Evolutionary conservation across 73 alveolate species (phyloP).

Genomic region (Symbiodinium pilosum): DNA sequence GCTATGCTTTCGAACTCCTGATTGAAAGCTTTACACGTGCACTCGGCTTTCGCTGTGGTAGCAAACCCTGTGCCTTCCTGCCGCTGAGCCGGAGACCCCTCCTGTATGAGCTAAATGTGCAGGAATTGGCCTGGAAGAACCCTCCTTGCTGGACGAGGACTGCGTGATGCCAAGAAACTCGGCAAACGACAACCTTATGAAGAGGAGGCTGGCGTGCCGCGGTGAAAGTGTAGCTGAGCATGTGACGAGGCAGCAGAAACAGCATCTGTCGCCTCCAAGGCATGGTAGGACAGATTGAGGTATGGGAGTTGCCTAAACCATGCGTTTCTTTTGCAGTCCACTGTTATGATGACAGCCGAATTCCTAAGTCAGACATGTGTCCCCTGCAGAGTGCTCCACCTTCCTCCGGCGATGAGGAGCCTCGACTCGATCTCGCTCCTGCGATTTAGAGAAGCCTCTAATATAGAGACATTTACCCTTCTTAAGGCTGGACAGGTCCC

Average conservation of each 20-base stretch:
- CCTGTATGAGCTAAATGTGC: neutral
- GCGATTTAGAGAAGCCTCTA: neutral
- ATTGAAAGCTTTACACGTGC: too few species aligned
- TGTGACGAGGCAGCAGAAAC: constrained; percentile 61
- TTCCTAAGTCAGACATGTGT: neutral
- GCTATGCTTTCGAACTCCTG: too few species aligned
- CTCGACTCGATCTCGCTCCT: neutral
- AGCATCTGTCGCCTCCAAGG: constrained; percentile 56
- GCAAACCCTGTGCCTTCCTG: too few species aligned
- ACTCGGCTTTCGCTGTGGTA: too few species aligned
- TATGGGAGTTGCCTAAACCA: too few species aligned
- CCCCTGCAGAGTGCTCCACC: neutral
- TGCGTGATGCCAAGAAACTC: constrained; percentile 53
- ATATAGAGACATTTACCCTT: too few species aligned
- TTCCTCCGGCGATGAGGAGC: constrained; percentile 11
- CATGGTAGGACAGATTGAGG: neutral
- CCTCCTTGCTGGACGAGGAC: neutral
- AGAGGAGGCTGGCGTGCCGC: neutral
- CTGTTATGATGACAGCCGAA: too few species aligned
- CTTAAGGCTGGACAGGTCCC: neutral
- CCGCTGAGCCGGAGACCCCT: too few species aligned
- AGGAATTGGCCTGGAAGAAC: constrained; percentile 3
- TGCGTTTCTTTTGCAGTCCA: too few species aligned
- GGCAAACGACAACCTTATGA: constrained; percentile 65
- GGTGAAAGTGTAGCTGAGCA: neutral